These are phyloP conservation scores for Populus trichocarpa DNA, from an alignment of 441 rosid genomes.

Conservation along the genomic window DNA sequence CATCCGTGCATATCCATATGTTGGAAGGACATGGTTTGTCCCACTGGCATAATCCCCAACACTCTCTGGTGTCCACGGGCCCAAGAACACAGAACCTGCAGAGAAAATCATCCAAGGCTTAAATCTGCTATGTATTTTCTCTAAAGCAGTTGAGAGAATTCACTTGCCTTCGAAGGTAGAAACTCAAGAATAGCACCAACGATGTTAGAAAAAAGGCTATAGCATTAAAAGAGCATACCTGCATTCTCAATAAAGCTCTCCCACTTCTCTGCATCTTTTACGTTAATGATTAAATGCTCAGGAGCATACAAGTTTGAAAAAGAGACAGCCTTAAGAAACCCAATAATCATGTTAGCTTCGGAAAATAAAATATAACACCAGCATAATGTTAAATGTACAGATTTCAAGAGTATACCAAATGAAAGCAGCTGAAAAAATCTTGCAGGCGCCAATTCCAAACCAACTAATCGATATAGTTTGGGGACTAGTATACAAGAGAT, in stretches of 20 bases:
- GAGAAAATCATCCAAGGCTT: neutral
- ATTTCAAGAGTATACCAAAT: neutral
- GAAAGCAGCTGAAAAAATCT: neutral
- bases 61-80: slow-evolving; percentile 89
- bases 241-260: slow-evolving; percentile 80
- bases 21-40: slow-evolving; percentile 89
- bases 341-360: neutral
- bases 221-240: slow-evolving; percentile 32
- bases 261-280: slow-evolving; percentile 87
- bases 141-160: neutral
- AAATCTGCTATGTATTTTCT: neutral
- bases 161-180: neutral
- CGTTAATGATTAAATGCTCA: slow-evolving; percentile 84
- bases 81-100: slow-evolving; percentile 79
- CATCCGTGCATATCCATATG: slow-evolving; percentile 89
- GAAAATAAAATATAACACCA: neutral
- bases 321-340: slow-evolving; percentile 40
- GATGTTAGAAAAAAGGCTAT: neutral
- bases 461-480: no score
- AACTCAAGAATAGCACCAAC: neutral
- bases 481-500: neutral
- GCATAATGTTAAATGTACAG: neutral
- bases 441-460: neutral
- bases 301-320: slow-evolving; percentile 91
- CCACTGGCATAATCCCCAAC: slow-evolving; percentile 93